Base-by-base conservation (phyloP, 495 filamentous ascomycete species). In the Penicillium pulvis region DNA sequence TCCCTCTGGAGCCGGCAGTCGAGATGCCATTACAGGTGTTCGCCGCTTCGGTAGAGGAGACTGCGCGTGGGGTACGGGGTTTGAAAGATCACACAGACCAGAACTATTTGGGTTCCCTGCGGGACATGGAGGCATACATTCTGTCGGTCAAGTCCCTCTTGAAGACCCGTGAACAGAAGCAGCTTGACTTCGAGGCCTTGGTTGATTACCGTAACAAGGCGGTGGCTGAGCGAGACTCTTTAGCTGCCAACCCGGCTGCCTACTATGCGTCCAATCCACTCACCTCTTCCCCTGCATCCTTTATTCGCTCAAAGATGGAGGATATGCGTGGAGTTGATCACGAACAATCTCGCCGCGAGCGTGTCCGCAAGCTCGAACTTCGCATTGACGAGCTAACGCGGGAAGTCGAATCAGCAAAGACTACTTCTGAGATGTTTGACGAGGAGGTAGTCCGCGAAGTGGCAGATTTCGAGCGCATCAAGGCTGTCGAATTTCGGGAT, bases 261-360 rank as follows among this genome's bases (percentile, higher is more conserved):
- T 80, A 83, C 64, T 81, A 83, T 61, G 73, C 76, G 26, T 84
- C 83, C 26, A 82, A 83, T 55, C 83, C 85, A 47, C 79, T 84
- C 28, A 85, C 83, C 11, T 82, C 82, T 3, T 83, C 80, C 0
- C 88, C 93, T 0, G 87, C 90, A 17, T 90, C 90, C n/a, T 98
- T 97, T 78, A 85, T 98, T 59, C 89, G 93, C 35, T 87, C 85
- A 57, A 98, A 98, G 74, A 89, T 98, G 73, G 94, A 98, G 70
- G 94, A 98, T 69, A 92, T 97, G 67, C 86, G 94, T 14, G 95
- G 94, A 12, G 93, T 98, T 6, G 94, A 98, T 71, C 94, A 98
- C 69, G 94, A 98, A 71, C 90, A 93, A 67, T 85, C 86, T 14
- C 88, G 92, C 1, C 85, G 91, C 5, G 93, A 98, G 60, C 84